These are phyloP conservation scores for Alternaria conjuncta DNA, from an alignment of 2,329 filamentous ascomycete genomes.

Conservation along the genomic window DNA sequence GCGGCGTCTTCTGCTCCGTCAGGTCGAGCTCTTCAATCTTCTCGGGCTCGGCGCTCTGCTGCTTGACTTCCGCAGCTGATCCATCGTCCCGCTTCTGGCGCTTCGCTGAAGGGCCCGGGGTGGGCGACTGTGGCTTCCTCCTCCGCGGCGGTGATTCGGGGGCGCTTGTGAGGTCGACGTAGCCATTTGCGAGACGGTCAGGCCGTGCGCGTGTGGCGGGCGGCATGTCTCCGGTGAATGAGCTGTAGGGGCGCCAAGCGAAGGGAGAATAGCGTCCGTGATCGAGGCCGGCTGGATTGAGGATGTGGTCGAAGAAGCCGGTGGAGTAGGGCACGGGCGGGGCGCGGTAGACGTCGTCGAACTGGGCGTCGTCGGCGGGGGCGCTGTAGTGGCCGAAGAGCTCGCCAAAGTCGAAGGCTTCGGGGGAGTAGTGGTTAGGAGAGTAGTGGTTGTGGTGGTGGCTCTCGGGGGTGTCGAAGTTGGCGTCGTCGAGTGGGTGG, in stretches of 20 bases:
- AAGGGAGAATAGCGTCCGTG: constrained; percentile 24
- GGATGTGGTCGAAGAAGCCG: constrained; percentile 39
- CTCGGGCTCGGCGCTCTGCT: constrained; percentile 11
- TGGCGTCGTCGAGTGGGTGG: constrained; percentile 6
- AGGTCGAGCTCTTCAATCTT: constrained; percentile 60
- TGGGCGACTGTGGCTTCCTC: constrained; percentile 28
- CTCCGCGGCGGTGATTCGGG: constrained; percentile 30
- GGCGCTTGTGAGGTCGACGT: constrained; percentile 44
- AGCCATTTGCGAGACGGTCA: constrained; percentile 42
- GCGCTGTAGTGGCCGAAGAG: constrained; percentile 7
- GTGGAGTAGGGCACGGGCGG: constrained; percentile 23
- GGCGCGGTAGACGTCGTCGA: constrained; percentile 21
- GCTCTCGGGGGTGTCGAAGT: background rate
- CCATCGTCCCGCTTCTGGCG: constrained; percentile 34
- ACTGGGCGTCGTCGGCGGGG: background rate
- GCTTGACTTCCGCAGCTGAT: constrained; percentile 4
- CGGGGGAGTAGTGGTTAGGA: constrained; percentile 3
- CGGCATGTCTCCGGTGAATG: constrained; percentile 15
- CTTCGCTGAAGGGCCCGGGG: constrained; percentile 42
- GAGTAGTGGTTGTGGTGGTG: constrained; percentile 5
- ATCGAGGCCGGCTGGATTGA: constrained; percentile 31
- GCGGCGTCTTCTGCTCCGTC: constrained; percentile 48
- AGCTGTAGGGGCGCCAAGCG: constrained; percentile 9
- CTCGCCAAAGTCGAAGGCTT: constrained; percentile 1
- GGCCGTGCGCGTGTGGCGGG: constrained; percentile 25